A percentile compares a stretch with the other conserved stretches of the same genome.
Conservation (phyloP, 805 yeast species). For the Saccharomycopsis sp. region DNA sequence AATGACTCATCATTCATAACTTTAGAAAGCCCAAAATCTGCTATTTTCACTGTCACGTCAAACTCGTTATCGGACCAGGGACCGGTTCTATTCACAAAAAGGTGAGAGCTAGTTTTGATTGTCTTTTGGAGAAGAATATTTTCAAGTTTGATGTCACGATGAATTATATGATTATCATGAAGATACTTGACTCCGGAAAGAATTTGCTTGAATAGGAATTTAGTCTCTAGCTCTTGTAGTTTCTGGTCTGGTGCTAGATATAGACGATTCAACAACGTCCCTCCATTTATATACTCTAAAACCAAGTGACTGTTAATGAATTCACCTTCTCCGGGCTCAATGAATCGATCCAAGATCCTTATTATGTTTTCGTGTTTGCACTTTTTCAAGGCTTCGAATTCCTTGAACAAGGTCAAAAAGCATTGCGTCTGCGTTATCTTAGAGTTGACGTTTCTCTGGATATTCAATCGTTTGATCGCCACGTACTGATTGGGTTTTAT, state of each 20-base stretch:
- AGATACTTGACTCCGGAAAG: constrained; percentile 74
- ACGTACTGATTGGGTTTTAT: background rate
- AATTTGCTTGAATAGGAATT: constrained; percentile 33
- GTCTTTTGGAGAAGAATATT: constrained; percentile 32
- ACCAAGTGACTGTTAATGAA: constrained; percentile 7
- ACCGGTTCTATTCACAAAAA: constrained; percentile 24
- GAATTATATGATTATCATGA: constrained; percentile 82
- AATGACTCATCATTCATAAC: constrained; percentile 62
- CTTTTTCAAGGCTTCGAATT: constrained; percentile 6
- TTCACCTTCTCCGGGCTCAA: background rate
- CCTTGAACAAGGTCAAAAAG: constrained; percentile 5
- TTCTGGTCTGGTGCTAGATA: background rate
- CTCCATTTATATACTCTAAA: constrained; percentile 14
- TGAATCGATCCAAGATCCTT: constrained; percentile 9
- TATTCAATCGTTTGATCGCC: background rate
- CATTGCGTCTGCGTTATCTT: background rate
- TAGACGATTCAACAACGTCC: constrained; percentile 9
- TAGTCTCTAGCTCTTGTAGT: constrained; percentile 9
- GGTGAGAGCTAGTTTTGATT: background rate
- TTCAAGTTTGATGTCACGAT: constrained; percentile 43
- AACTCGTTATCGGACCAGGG: constrained; percentile 48
- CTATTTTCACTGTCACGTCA: constrained; percentile 64
- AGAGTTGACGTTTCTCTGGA: background rate
- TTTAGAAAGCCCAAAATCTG: constrained; percentile 70
- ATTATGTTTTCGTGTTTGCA: constrained; percentile 17